These are phyloP conservation scores for Xerocomus brunneocitrinus DNA, from an alignment of 768 basidiomycete genomes.

Conservation along the genomic window DNA sequence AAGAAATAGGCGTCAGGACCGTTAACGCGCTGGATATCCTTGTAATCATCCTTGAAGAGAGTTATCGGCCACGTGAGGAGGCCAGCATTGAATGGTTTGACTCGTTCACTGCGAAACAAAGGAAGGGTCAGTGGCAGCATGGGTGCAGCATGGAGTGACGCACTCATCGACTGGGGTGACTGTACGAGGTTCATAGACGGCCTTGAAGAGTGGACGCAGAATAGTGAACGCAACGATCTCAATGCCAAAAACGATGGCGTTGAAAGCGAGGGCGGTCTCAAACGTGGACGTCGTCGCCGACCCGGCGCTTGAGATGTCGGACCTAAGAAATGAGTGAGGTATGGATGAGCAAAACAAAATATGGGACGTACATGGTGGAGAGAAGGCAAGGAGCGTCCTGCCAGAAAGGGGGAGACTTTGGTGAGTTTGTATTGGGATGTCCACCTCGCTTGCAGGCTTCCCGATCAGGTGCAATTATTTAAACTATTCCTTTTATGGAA, in stretches of 20 bases:
- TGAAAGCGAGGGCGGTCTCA: slow-evolving; percentile 80
- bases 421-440: not conserved
- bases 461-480: slow-evolving; percentile 7
- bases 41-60: slow-evolving; percentile 58
- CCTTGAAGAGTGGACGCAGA: slow-evolving; percentile 77
- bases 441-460: slow-evolving; percentile 1
- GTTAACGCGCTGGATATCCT: slow-evolving; percentile 59
- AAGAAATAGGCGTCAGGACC: slow-evolving; percentile 93
- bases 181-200: slow-evolving; percentile 86
- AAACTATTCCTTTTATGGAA: slow-evolving; percentile 10
- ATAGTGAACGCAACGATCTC: slow-evolving; percentile 80
- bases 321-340: slow-evolving; percentile 27
- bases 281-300: slow-evolving; percentile 76
- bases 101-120: slow-evolving; percentile 46
- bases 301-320: slow-evolving; percentile 37
- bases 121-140: not conserved
- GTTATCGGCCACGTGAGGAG: slow-evolving; percentile 64
- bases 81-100: slow-evolving; percentile 44
- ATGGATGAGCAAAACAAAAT: not conserved
- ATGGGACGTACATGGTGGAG: slow-evolving; percentile 19
- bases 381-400: slow-evolving; percentile 11
- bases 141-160: slow-evolving; percentile 15
- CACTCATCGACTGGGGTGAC: slow-evolving; percentile 49
- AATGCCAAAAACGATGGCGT: slow-evolving; percentile 62
- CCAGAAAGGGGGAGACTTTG: slow-evolving; percentile 6